phyloP scores from a whole-genome alignment of 2,329 filamentous ascomycete genomes.

The Amauroascus niger region DNA sequence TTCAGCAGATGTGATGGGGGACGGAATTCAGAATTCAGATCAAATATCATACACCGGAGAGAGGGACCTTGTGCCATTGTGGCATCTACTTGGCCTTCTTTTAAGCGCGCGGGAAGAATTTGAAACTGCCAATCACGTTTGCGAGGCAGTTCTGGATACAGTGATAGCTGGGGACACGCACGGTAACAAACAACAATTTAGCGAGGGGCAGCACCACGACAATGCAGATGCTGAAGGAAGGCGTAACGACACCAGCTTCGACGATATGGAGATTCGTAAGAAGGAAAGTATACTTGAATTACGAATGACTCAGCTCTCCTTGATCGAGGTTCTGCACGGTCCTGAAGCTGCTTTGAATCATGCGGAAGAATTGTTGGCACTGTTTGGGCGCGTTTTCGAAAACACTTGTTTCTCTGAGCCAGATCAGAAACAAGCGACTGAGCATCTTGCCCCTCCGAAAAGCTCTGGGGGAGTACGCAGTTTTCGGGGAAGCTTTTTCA shows the following conservation, averaged over 20 bases:
- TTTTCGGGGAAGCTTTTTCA: conserved; percentile 67
- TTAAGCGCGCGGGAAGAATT: conserved; percentile 82
- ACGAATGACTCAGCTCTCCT: conserved; percentile 84
- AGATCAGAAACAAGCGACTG: conserved; percentile 21
- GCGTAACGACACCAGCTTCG: conserved; percentile 37
- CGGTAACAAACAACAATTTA: conserved; percentile 55
- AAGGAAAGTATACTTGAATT: conserved; percentile 84
- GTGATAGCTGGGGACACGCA: conserved; percentile 59
- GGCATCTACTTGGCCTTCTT: conserved; percentile 82
- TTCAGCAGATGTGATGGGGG: conserved; percentile 28
- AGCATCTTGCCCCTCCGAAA: conserved; percentile 51
- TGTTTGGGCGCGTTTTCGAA: conserved; percentile 75
- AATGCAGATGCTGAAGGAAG: conserved; percentile 1
- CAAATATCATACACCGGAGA: conserved; percentile 29
- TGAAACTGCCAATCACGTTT: conserved; percentile 66
- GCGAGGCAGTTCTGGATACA: conserved; percentile 84
- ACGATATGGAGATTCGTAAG: conserved; percentile 73
- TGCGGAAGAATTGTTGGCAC: conserved; percentile 69
- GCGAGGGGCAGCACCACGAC: conserved; percentile 27
- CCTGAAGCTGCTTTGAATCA: conserved; percentile 78
- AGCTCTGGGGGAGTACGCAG: conserved; percentile 60
- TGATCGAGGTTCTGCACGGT: conserved; percentile 75
- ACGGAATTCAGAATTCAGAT: conserved; percentile 22
- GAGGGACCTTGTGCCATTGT: conserved; percentile 61
- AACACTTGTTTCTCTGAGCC: conserved; percentile 40